Percentiles rank a stretch among this genome's conserved stretches.
These are phyloP conservation scores for Neurospora sublineolata DNA, from an alignment of 495 filamentous ascomycete species.

Conservation along the genomic window DNA sequence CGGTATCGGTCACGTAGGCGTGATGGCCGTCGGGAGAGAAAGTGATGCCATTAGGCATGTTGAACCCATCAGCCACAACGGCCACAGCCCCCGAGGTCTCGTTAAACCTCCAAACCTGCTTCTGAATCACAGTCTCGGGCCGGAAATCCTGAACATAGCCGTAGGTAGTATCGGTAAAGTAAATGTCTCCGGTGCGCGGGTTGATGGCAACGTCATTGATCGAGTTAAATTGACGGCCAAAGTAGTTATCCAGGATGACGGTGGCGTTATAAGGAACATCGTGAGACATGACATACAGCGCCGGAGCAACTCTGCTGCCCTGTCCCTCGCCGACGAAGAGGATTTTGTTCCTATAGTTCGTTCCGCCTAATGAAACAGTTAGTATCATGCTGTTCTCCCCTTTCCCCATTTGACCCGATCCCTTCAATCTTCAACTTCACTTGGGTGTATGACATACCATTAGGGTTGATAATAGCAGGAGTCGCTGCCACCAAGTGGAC, in stretches of 20 bases:
- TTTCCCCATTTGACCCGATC: not conserved
- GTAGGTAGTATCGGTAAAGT: slow-evolving; percentile 56
- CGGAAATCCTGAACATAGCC: slow-evolving; percentile 48
- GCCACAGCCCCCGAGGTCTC: slow-evolving; percentile 34
- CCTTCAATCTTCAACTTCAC: not conserved
- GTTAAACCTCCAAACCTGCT: slow-evolving; percentile 46
- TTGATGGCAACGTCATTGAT: slow-evolving; percentile 47
- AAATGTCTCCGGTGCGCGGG: slow-evolving; percentile 41
- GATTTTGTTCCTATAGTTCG: slow-evolving; percentile 35
- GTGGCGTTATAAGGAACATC: slow-evolving; percentile 38
- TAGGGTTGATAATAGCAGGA: slow-evolving; percentile 36
- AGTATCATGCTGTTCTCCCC: not conserved
- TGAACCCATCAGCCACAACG: slow-evolving; percentile 45
- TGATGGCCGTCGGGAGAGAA: slow-evolving; percentile 43
- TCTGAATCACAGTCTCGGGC: slow-evolving; percentile 36
- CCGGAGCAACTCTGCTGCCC: slow-evolving; percentile 29
- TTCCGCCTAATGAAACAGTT: slow-evolving; percentile 25
- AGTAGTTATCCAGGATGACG: slow-evolving; percentile 41
- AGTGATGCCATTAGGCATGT: slow-evolving; percentile 44
- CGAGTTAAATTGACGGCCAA: slow-evolving; percentile 49
- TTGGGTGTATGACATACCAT: slow-evolving; percentile 22
- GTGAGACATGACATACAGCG: slow-evolving; percentile 36
- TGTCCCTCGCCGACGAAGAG: slow-evolving; percentile 38
- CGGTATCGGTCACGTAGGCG: slow-evolving; percentile 48
- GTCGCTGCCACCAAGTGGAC: slow-evolving; percentile 25